Evolutionary conservation across 768 basidiomycete species (phyloP).

Genomic region (Leccinum pellstonianum): DNA sequence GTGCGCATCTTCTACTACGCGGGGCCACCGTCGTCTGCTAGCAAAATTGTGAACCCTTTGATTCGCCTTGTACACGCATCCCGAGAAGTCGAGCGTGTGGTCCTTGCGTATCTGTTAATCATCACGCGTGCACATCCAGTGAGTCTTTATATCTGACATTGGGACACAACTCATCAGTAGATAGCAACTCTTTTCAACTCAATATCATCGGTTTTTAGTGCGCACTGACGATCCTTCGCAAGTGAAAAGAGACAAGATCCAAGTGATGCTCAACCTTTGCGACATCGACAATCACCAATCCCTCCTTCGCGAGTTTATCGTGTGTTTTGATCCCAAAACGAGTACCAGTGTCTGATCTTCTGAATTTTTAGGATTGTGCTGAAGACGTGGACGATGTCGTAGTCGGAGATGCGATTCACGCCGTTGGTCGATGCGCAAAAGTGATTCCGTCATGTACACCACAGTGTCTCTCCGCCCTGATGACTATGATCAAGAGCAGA

Average conservation of each 20-base stretch:
- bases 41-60: conserved; percentile 67
- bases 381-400: conserved; percentile 75
- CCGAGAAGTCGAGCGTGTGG: conserved; percentile 72
- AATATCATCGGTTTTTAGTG: conserved; percentile 68
- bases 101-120: conserved; percentile 65
- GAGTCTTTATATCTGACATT: conserved; percentile 28
- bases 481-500: conserved; percentile 73
- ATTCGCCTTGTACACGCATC: conserved; percentile 69
- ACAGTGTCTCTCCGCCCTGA: conserved; percentile 74
- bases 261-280: conserved; percentile 65
- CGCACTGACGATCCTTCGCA: conserved; percentile 62
- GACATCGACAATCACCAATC: conserved; percentile 64
- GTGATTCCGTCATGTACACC: conserved; percentile 65
- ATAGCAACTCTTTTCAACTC: conserved; percentile 52
- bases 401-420: conserved; percentile 70
- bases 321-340: conserved; percentile 37
- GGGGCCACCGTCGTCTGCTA: conserved; percentile 52
- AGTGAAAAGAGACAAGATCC: conserved; percentile 75
- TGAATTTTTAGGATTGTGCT: conserved; percentile 62
- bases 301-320: conserved; percentile 82
- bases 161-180: neutral
- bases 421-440: conserved; percentile 74
- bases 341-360: neutral
- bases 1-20: conserved; percentile 74
- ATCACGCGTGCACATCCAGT: conserved; percentile 71